phyloP scores from a whole-genome alignment of 345 rosid genomes.

The Erodium maritimum region DNA sequence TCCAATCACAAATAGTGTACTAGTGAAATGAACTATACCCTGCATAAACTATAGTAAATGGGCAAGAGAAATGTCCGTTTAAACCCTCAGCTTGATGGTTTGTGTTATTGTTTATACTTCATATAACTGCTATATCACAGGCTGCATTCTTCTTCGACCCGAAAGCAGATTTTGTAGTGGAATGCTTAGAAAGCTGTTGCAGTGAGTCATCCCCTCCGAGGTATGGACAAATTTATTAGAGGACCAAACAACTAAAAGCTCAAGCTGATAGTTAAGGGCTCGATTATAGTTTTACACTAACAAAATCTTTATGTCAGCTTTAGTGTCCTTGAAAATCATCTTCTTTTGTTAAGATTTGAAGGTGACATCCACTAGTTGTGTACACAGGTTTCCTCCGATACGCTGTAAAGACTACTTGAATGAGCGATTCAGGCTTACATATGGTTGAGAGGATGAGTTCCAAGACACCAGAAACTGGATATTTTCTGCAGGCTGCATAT shows the following conservation, averaged over 20 bases:
- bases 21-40: too few relatives aligned
- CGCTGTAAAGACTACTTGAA: constrained; percentile 56
- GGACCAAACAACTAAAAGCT: too few relatives aligned
- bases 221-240: constrained; percentile 14
- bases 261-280: too few relatives aligned
- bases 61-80: too few relatives aligned
- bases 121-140: constrained; percentile 21
- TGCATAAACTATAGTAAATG: too few relatives aligned
- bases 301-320: too few relatives aligned
- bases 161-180: constrained; percentile 46
- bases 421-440: constrained; percentile 50
- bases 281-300: too few relatives aligned
- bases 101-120: neutral
- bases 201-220: constrained; percentile 49
- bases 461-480: neutral
- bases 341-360: too few relatives aligned
- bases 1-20: neutral
- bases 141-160: constrained; percentile 65
- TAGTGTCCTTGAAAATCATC: too few relatives aligned
- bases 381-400: constrained; percentile 55
- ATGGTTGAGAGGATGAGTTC: constrained; percentile 6
- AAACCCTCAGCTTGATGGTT: too few relatives aligned
- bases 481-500: too few relatives aligned
- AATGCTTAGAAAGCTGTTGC: constrained; percentile 71
- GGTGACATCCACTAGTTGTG: neutral